Evolutionary conservation across 768 basidiomycete genomes (phyloP), one percentile per base, ranked within the genome.

Genomic region (Cystobasidium ongulense): DNA sequence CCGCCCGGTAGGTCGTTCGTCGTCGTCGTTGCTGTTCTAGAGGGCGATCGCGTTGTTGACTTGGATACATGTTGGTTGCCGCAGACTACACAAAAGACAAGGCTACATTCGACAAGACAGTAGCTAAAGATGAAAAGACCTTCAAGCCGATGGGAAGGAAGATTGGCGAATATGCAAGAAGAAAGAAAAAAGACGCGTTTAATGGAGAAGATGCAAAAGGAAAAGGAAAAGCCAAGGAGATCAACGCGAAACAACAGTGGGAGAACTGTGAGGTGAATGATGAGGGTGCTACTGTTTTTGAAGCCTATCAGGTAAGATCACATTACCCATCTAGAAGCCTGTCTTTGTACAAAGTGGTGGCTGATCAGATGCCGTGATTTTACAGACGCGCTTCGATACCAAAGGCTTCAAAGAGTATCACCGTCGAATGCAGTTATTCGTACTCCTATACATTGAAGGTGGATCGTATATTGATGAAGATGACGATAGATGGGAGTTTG

Each of bases 401-500:
- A 86, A 89, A 7, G 94, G 91, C 15, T 98, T 97, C 82, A 85
- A 84, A 79, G 92, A 95, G 81, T 92, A 91, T 75, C 95, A 97
- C 79, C 85, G 89, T 21, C 84, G 87, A 67, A 95, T 96, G 90
- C 96, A 98, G 81, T 80, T 97, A 63, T 97, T 96, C 80, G 91
- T 97, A 76, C 80, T 95, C 70, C 84, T 99, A 4, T 97, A 91
- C 82, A 92, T 99, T 78, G 96, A 99, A 80, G 96, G 86, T 13
- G 96, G 94, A 1, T 92, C 90, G 15, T 98, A 92, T 81, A 91
- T 99, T 76, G 87, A 89, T 78, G 95, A 97, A 76, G 90, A 91
- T 4, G 95, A 98, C 80, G 89, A 92, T 25, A 84, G 85, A 0
- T 98, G 95, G 95, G 92, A 97, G 80, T 97, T 98, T 80, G 86